These are phyloP conservation scores for Apiospora malaysiana DNA, from an alignment of 2,329 filamentous ascomycete genomes.

Conservation along the genomic window DNA sequence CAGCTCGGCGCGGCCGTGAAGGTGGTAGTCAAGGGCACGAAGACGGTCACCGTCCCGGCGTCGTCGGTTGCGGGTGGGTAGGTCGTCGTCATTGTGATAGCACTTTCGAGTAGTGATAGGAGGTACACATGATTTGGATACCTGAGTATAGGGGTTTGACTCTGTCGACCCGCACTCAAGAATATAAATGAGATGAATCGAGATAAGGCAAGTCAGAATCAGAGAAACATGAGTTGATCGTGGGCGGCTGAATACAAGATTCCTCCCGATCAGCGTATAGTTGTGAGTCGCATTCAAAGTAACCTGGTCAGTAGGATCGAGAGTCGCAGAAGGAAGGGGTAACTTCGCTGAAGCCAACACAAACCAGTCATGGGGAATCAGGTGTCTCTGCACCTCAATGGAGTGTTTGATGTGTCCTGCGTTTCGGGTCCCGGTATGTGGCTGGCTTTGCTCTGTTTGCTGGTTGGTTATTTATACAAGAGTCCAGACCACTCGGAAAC, in stretches of 20 bases:
- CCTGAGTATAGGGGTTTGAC: background rate
- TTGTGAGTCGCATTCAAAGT: background rate
- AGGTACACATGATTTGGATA: background rate
- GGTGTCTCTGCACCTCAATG: background rate
- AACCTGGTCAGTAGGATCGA: background rate
- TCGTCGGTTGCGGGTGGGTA: slow-evolving; percentile 24
- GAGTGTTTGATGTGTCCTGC: background rate
- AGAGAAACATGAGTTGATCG: background rate
- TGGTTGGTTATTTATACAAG: background rate
- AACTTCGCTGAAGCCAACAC: background rate
- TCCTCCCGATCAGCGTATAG: too few relatives aligned
- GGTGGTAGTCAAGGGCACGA: slow-evolving; percentile 28
- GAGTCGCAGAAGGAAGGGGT: background rate
- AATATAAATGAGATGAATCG: background rate
- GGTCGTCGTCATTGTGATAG: slow-evolving; percentile 11
- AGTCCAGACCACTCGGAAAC: background rate
- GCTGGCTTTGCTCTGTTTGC: background rate
- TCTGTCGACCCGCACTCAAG: background rate
- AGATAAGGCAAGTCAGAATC: background rate
- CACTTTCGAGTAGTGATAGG: background rate
- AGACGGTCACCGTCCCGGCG: slow-evolving; percentile 26
- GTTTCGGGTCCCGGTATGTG: background rate
- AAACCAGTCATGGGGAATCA: background rate
- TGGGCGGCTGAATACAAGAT: background rate
- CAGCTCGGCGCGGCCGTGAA: slow-evolving; percentile 27